Percentiles rank a stretch among this genome's conserved stretches.
These are phyloP conservation scores for Luzula sylvatica DNA, from an alignment of 176 grass and related monocot genomes.

Conservation along the genomic window DNA sequence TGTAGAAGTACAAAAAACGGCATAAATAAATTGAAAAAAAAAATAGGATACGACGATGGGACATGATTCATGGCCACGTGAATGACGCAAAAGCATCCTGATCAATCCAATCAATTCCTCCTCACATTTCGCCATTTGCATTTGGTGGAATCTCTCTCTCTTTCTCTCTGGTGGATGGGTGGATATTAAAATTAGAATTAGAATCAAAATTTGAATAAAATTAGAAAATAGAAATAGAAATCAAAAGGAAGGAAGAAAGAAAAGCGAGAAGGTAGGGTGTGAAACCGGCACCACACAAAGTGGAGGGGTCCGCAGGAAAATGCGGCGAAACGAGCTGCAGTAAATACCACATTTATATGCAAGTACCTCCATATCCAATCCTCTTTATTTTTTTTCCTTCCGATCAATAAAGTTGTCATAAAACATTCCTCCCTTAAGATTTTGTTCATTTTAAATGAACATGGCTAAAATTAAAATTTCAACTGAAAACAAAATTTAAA, in stretches of 20 bases:
- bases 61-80: constrained; percentile 7
- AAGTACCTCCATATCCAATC: too few species aligned
- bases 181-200: constrained; percentile 13
- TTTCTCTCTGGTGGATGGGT: neutral
- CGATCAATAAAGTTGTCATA: too few species aligned
- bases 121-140: neutral
- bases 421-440: too few species aligned
- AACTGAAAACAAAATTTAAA: too few species aligned
- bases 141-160: constrained; percentile 15
- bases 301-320: constrained; percentile 1
- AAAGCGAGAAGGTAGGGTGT: constrained; percentile 13
- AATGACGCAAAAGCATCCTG: constrained; percentile 5
- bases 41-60: constrained; percentile 17
- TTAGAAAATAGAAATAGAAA: neutral
- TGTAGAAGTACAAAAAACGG: neutral
- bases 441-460: too few species aligned
- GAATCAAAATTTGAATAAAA: neutral
- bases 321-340: constrained; percentile 10
- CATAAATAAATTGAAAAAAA: neutral
- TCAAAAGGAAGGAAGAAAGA: neutral
- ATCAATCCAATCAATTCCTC: constrained; percentile 12
- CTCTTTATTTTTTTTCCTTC: too few species aligned
- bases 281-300: neutral
- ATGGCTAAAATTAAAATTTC: too few species aligned
- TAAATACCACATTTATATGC: too few species aligned